These are phyloP conservation scores for Curvularia lunata DNA, from an alignment of 2,329 filamentous ascomycete species.

Conservation along the genomic window DNA sequence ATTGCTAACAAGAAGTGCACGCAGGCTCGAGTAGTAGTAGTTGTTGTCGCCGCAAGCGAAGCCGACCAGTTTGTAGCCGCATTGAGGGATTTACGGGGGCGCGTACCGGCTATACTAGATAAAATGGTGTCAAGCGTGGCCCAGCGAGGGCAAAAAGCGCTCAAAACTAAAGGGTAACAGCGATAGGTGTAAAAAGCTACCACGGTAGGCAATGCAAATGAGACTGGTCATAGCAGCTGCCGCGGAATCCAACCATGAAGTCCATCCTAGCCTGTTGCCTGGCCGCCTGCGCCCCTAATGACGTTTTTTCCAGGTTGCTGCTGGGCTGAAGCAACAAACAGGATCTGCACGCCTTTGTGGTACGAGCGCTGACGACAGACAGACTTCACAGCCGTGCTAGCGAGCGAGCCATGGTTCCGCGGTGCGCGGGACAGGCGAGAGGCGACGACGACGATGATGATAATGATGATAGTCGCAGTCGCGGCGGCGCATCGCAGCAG, in stretches of 20 bases:
- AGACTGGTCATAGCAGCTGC: constrained; percentile 19
- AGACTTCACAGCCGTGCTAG: constrained; percentile 13
- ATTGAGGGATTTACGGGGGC: constrained; percentile 17
- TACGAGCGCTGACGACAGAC: constrained; percentile 23
- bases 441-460: background rate
- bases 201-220: constrained; percentile 16
- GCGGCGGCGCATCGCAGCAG: background rate
- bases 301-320: background rate
- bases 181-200: constrained; percentile 14
- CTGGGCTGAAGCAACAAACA: constrained; percentile 8
- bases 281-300: constrained; percentile 6
- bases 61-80: background rate
- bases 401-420: constrained; percentile 2
- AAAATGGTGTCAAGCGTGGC: constrained; percentile 16
- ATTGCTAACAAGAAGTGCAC: constrained; percentile 22
- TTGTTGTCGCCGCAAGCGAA: background rate
- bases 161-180: constrained; percentile 18
- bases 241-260: constrained; percentile 27
- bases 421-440: background rate
- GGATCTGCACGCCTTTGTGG: constrained; percentile 4
- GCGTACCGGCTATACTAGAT: constrained; percentile 10
- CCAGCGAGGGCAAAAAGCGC: constrained; percentile 16
- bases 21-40: constrained; percentile 34
- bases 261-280: constrained; percentile 9
- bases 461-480: no score